Percentiles rank a stretch among this genome's conserved stretches.
Evolutionary conservation across 331 rosid species (phyloP).

Genomic region (Rosa hybrid): DNA sequence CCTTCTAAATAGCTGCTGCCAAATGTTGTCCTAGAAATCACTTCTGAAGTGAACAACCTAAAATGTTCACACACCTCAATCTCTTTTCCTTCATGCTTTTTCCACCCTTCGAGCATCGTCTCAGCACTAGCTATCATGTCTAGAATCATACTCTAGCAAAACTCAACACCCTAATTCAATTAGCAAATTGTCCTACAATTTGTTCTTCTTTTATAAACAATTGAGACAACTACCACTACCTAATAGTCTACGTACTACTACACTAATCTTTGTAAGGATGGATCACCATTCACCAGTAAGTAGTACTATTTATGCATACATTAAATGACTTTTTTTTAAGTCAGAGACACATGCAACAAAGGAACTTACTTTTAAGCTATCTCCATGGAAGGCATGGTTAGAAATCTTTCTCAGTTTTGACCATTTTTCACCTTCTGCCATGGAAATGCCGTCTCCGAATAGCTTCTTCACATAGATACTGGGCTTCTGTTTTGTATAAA

Average conservation of each 20-base stretch:
- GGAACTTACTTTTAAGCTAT: slow-evolving; percentile 7
- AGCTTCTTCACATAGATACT: background rate
- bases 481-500: background rate
- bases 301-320: background rate
- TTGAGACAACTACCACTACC: background rate
- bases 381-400: slow-evolving; percentile 8
- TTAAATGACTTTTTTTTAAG: background rate
- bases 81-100: background rate
- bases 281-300: background rate
- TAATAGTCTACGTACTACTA: background rate
- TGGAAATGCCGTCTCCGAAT: background rate
- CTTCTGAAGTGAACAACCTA: slow-evolving; percentile 17
- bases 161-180: background rate
- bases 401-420: background rate
- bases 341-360: background rate
- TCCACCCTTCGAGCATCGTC: slow-evolving; percentile 17
- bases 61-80: slow-evolving; percentile 13
- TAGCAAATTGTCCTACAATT: background rate
- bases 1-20: slow-evolving; percentile 30
- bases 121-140: slow-evolving; percentile 12
- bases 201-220: background rate
- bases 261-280: background rate
- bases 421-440: slow-evolving; percentile 30
- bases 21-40: slow-evolving; percentile 33
- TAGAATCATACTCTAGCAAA: background rate